These are phyloP conservation scores for Cryptococcus jaspeensis DNA, from an alignment of 1,284 basidiomycete genomes.

Conservation along the genomic window DNA sequence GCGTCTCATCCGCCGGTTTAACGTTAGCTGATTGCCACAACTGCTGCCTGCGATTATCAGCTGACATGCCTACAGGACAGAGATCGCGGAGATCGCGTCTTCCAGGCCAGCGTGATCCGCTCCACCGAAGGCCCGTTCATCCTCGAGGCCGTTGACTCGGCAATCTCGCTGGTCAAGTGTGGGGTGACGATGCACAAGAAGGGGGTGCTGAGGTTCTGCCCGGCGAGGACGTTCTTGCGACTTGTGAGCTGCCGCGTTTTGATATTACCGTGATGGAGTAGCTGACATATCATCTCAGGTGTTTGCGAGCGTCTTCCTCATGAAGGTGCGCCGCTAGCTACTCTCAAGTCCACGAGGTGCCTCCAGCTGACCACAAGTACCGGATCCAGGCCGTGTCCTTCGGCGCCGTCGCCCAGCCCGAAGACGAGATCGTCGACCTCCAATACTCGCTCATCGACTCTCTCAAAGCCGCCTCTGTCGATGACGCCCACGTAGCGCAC, in stretches of 20 bases:
- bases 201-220: conserved; percentile 9
- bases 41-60: no score
- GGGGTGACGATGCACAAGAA: conserved; percentile 14
- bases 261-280: no score
- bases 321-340: conserved; percentile 8
- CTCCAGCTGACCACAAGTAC: not conserved
- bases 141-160: conserved; percentile 16
- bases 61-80: not conserved
- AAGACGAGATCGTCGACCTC: conserved; percentile 12
- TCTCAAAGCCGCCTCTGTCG: conserved; percentile 3
- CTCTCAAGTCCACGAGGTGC: no score
- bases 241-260: conserved; percentile 5
- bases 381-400: conserved; percentile 8
- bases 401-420: conserved; percentile 13
- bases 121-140: conserved; percentile 14
- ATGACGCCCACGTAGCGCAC: conserved; percentile 10
- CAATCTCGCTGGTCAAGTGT: conserved; percentile 11
- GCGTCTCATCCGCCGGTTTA: conserved; percentile 1
- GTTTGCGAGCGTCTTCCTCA: conserved; percentile 16
- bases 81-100: conserved; percentile 8
- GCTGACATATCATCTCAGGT: conserved; percentile 2
- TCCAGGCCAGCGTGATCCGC: conserved; percentile 12
- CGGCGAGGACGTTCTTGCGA: conserved; percentile 6
- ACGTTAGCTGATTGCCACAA: not conserved
- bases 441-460: conserved; percentile 13